Percentiles rank a stretch among this genome's conserved stretches.
Conservation (phyloP, 257 asterid genomes). For the Lycium barbarum region DNA sequence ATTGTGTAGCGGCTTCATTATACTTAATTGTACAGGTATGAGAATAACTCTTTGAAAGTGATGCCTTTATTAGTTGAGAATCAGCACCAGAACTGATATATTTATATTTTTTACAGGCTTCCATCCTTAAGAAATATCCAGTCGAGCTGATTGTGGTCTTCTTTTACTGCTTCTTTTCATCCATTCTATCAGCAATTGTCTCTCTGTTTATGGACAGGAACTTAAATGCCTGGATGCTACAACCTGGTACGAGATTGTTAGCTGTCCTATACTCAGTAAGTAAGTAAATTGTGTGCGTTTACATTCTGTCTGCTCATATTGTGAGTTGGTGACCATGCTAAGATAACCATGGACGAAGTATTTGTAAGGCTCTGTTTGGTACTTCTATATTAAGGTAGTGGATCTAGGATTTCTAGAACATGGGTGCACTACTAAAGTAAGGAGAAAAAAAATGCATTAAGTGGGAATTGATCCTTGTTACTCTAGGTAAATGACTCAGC, state of each 20-base stretch:
- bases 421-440: no score
- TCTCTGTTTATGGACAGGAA: constrained; percentile 67
- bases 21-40: constrained; percentile 78
- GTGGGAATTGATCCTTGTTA: no score
- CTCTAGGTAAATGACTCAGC: no score
- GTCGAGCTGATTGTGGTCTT: constrained; percentile 87
- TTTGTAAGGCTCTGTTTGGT: neutral
- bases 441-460: no score
- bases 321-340: neutral
- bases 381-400: no score
- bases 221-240: constrained; percentile 73
- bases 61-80: neutral
- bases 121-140: constrained; percentile 65
- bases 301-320: neutral
- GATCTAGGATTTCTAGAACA: no score
- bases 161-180: constrained; percentile 90
- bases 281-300: constrained; percentile 23
- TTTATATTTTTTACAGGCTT: constrained; percentile 57
- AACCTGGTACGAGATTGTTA: constrained; percentile 65
- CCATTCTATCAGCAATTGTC: constrained; percentile 65
- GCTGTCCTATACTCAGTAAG: constrained; percentile 85
- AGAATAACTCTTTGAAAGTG: neutral
- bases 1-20: constrained; percentile 66
- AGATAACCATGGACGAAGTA: neutral
- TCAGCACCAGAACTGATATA: neutral